A percentile compares a stretch with the other conserved stretches of the same genome.
Conservation (phyloP, 2,329 filamentous ascomycete species). For the Fusarium sp. region DNA sequence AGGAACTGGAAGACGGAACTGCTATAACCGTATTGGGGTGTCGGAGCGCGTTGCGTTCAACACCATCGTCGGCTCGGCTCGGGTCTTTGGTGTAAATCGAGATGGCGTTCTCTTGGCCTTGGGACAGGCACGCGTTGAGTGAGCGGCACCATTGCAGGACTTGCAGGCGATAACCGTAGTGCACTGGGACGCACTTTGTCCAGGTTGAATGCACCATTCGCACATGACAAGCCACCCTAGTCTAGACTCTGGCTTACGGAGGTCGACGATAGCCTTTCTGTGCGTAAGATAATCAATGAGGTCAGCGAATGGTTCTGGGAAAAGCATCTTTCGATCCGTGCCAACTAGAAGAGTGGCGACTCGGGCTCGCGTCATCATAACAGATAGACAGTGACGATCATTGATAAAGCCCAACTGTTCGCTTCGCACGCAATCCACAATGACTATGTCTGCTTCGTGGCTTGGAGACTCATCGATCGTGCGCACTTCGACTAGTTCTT, state of each 20-base stretch:
- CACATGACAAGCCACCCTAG: not conserved
- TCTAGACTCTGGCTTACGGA: not conserved
- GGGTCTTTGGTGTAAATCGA: not conserved
- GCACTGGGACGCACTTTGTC: not conserved
- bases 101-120: not conserved
- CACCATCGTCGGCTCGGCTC: not conserved
- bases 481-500: not conserved
- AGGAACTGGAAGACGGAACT: no score
- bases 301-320: not conserved
- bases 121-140: not conserved
- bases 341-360: no score
- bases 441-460: not conserved
- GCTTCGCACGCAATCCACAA: not conserved
- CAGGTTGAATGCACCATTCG: not conserved
- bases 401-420: not conserved
- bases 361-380: no score
- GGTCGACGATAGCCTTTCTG: not conserved
- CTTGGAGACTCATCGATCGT: constrained; percentile 3
- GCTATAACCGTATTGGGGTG: no score
- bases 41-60: not conserved
- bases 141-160: not conserved
- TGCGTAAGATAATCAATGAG: not conserved
- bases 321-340: no score
- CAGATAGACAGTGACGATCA: not conserved
- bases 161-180: not conserved